Evolutionary conservation across 148 eudicot species (phyloP).

Genomic region (Camellia lanceoleosa): DNA sequence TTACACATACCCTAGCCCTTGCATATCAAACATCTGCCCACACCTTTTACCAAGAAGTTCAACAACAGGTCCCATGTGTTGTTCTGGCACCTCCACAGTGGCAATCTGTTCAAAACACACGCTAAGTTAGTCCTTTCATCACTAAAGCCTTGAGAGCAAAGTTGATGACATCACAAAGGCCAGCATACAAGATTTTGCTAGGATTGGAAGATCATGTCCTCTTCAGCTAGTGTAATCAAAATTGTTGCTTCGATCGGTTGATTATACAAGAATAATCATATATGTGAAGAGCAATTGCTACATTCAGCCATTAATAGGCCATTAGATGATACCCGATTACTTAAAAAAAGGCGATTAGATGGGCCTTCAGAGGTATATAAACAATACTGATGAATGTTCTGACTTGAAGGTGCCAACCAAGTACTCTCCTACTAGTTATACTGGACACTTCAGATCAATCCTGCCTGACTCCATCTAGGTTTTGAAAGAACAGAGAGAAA

Average conservation of each 20-base stretch:
- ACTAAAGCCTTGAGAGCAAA: background rate
- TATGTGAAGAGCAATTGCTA: background rate
- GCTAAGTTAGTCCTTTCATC: background rate
- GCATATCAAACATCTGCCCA: slow-evolving; percentile 95
- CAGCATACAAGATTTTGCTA: background rate
- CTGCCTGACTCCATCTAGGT: no score
- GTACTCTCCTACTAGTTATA: background rate
- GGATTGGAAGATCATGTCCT: background rate
- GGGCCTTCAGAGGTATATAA: background rate
- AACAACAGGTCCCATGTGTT: slow-evolving; percentile 86
- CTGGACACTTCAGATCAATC: background rate
- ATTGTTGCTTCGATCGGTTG: background rate
- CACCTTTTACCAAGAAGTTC: slow-evolving; percentile 98
- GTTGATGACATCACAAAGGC: background rate
- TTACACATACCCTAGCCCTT: slow-evolving; percentile 73
- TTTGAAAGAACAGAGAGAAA: no score
- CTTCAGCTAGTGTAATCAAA: slow-evolving; percentile 3
- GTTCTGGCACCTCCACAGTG: slow-evolving; percentile 91
- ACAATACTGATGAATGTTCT: background rate
- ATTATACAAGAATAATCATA: background rate
- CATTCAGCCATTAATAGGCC: background rate
- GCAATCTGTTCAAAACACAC: slow-evolving; percentile 59
- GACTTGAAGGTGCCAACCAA: background rate
- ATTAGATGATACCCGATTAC: background rate
- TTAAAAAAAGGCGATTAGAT: background rate